Base-by-base conservation (phyloP, 1,284 basidiomycete species). In the Gomphus bonarii region DNA sequence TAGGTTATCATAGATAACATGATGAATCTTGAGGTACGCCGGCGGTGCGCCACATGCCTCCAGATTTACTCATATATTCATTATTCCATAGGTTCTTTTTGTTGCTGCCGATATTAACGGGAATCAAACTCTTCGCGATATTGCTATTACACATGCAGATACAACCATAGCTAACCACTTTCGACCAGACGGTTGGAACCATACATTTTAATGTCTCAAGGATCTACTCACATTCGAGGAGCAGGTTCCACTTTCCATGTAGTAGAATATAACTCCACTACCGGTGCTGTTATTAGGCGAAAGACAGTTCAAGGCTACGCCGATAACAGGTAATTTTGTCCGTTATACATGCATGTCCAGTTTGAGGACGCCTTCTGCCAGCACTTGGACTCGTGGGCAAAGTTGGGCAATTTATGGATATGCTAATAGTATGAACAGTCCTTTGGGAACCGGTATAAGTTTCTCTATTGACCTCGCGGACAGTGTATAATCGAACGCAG, bases 1-100 rank as follows among this genome's bases (percentile, higher is more conserved):
- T 28, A 80, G 77, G 82, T 85, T 57, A 85, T 85, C 66, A 84
- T 84, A 51, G 84, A 87, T 69, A 85, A 85, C 64, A 84, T 87
- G 83, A 85, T 87, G 81, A 87, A 84, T 63, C 74, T 87, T 20
- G 81, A 86, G 64, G 72, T 73, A 53, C 35, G 63, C n/a, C 20
- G 20, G 81, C 85, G 64, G 72, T 73, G 52, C 35, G 63, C 25
- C 20, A 20, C 33, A n/a, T 35, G 3, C 30, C 20, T 44, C 22
- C 18, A 14, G 8, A n/a, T 44, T 20, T 7, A 16, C 25, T 16
- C 9, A 33, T 18, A 46, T 16, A 14, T 48, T 44, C 38, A 25
- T 33, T 48, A 43, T 44, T 48, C n/a, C 44, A 8, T 49, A 73
- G 68, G 72, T 85, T 11, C 69, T 86, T 11, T 82, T 81, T 65